phyloP scores from a whole-genome alignment of 1,284 basidiomycete genomes.

The Polyporus tsugae region DNA sequence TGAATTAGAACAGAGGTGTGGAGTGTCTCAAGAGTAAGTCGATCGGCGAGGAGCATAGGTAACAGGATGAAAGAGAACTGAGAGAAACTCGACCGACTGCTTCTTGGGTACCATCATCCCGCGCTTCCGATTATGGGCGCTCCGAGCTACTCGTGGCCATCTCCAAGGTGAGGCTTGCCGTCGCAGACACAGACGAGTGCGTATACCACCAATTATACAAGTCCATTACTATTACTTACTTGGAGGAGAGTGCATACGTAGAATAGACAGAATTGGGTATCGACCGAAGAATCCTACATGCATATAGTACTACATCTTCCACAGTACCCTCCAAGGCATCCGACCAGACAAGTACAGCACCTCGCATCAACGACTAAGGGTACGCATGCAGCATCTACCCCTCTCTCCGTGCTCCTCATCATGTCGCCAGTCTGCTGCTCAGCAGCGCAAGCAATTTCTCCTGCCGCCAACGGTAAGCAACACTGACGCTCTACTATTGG shows the following conservation, averaged over 20 bases:
- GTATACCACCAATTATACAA: neutral
- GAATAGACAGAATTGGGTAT: neutral
- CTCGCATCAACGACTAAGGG: neutral
- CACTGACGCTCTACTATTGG: neutral
- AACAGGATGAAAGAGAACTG: too few relatives aligned
- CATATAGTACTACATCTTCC: slow-evolving; percentile 13
- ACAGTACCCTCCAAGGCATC: neutral
- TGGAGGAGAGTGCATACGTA: neutral
- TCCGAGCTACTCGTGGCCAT: too few relatives aligned
- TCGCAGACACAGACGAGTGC: neutral
- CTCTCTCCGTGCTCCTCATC: slow-evolving; percentile 5
- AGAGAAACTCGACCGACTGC: too few relatives aligned
- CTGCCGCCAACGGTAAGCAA: slow-evolving; percentile 22
- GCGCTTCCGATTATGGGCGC: too few relatives aligned
- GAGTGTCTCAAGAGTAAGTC: neutral
- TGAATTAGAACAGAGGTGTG: slow-evolving; percentile 22
- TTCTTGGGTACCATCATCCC: too few relatives aligned
- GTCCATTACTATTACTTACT: neutral
- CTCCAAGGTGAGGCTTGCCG: neutral
- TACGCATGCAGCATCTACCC: neutral
- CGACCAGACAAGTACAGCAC: slow-evolving; percentile 1
- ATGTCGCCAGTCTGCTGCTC: slow-evolving; percentile 29
- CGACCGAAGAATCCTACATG: slow-evolving; percentile 16
- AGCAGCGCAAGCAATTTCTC: slow-evolving; percentile 38
- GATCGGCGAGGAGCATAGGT: neutral